Evolutionary conservation across 2,329 filamentous ascomycete species (phyloP).

Genomic region (Aspergillus fumigatiaffinis): DNA sequence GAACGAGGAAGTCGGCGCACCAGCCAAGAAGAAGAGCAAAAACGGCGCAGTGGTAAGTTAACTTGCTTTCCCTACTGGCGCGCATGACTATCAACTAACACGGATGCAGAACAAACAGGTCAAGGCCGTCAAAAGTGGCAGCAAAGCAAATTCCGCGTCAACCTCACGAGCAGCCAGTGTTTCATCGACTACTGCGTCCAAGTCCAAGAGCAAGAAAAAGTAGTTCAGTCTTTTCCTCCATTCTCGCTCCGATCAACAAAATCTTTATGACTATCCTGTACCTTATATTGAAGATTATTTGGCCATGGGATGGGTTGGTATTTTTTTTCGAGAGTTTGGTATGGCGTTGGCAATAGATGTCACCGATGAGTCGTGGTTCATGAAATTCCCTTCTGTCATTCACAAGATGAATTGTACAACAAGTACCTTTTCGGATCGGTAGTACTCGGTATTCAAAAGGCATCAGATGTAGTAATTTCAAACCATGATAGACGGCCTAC

Average conservation of each 20-base stretch:
- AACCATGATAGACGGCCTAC: not conserved
- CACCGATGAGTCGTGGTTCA: conserved; percentile 5
- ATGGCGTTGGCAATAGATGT: conserved; percentile 21
- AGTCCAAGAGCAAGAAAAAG: conserved; percentile 50
- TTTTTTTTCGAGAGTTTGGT: conserved; percentile 13
- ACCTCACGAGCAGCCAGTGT: conserved; percentile 88
- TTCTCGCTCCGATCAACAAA: not conserved
- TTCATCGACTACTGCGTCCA: conserved; percentile 60
- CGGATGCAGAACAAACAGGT: conserved; percentile 78
- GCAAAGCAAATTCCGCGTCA: conserved; percentile 70
- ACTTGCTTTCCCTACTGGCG: not conserved
- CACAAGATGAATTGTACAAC: not conserved
- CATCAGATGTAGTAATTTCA: not conserved
- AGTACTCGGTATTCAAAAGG: not conserved
- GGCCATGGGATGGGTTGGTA: conserved; percentile 9
- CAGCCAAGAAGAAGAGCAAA: conserved; percentile 94
- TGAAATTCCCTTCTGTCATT: conserved; percentile 1
- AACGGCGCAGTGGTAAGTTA: conserved; percentile 75
- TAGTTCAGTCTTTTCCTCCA: conserved; percentile 23
- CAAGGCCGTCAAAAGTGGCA: conserved; percentile 75
- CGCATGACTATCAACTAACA: conserved; percentile 4
- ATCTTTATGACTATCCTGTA: conserved; percentile 11
- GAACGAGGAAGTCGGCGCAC: conserved; percentile 72
- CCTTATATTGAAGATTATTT: conserved; percentile 11
- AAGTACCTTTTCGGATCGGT: not conserved